phyloP scores from a whole-genome alignment of 2,329 filamentous ascomycete genomes.

The Botrytis fabae region DNA sequence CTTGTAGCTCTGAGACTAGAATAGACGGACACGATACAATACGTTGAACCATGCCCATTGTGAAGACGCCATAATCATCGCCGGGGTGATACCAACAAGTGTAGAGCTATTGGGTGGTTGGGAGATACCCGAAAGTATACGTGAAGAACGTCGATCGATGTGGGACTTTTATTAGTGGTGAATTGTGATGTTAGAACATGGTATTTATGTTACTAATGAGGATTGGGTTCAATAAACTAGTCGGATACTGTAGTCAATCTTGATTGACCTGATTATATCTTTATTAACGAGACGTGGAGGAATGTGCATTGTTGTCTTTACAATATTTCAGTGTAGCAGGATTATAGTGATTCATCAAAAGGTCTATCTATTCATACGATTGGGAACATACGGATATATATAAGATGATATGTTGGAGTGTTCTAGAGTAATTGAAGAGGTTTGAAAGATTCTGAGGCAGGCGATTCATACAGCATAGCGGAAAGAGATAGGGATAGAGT shows the following conservation, averaged over 20 bases:
- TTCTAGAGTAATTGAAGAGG: background rate
- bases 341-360: background rate
- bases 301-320: background rate
- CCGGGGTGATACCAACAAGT: too few relatives aligned
- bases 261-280: background rate
- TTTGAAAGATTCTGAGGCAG: background rate
- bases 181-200: background rate
- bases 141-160: too few relatives aligned
- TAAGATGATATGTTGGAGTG: background rate
- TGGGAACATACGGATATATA: fast-evolving
- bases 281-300: background rate
- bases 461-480: fast-evolving
- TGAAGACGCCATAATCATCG: too few relatives aligned
- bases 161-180: background rate
- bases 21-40: too few relatives aligned
- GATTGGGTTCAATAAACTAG: background rate
- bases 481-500: too few relatives aligned
- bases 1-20: too few relatives aligned
- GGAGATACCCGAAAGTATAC: background rate
- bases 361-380: background rate
- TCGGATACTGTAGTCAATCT: background rate
- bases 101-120: background rate
- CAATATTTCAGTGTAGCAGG: background rate
- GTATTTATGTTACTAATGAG: background rate
- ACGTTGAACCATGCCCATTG: too few relatives aligned